phyloP scores from a whole-genome alignment of 257 asterid genomes.

The Solanum neorickii region DNA sequence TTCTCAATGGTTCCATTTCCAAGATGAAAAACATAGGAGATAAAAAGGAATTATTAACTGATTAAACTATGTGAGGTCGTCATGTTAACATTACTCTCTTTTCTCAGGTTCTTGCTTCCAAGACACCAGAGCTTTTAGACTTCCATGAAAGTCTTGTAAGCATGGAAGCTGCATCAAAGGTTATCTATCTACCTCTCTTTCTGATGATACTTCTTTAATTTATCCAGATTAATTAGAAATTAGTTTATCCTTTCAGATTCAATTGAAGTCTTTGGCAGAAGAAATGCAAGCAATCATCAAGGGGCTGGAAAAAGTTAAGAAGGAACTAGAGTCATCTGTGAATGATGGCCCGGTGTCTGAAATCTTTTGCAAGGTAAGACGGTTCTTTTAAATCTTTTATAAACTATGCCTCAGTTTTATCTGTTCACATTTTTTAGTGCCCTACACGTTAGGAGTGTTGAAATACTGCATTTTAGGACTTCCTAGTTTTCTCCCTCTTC shows the following conservation, averaged over 20 bases:
- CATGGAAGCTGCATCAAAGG: constrained; percentile 92
- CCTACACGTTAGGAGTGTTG: not conserved
- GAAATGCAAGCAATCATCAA: constrained; percentile 98
- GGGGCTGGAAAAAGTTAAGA: constrained; percentile 93
- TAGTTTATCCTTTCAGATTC: constrained; percentile 46
- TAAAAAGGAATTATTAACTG: not conserved
- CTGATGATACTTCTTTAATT: not conserved
- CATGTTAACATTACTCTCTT: constrained; percentile 3
- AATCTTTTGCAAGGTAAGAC: constrained; percentile 65
- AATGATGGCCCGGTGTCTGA: constrained; percentile 96
- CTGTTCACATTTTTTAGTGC: not conserved
- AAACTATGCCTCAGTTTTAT: not conserved
- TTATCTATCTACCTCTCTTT: constrained; percentile 2
- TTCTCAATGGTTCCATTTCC: not conserved
- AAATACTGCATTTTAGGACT: not conserved
- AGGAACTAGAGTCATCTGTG: constrained; percentile 75
- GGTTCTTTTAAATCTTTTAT: constrained; percentile 1
- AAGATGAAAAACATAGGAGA: not conserved
- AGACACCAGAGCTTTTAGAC: constrained; percentile 61
- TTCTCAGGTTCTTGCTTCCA: constrained; percentile 70
- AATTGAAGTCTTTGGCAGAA: constrained; percentile 92
- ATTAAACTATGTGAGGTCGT: not conserved
- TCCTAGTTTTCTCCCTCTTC: not conserved
- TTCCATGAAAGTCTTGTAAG: constrained; percentile 68
- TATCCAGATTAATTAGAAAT: not conserved